phyloP scores from a whole-genome alignment of 2,329 filamentous ascomycete genomes.

The Xylariaceae sp. region DNA sequence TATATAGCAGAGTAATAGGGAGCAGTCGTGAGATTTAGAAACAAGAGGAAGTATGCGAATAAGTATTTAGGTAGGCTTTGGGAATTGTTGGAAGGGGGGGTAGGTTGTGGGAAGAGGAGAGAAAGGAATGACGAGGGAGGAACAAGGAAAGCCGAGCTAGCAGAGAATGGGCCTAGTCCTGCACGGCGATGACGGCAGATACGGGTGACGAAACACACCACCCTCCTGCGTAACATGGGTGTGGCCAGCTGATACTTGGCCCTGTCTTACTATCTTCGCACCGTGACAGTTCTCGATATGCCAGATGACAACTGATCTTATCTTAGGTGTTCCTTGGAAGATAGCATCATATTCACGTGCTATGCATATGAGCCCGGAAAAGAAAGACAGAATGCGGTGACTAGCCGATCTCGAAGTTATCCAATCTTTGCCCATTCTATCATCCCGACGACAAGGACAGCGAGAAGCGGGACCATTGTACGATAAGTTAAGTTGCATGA shows the following conservation, averaged over 20 bases:
- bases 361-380: no score
- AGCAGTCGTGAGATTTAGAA: conserved; percentile 2
- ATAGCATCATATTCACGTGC: not conserved
- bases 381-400: no score
- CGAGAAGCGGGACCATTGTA: no score
- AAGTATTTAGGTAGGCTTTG: conserved; percentile 13
- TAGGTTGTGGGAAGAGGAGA: conserved; percentile 19
- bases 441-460: no score
- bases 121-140: conserved; percentile 18
- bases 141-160: conserved; percentile 12
- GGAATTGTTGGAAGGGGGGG: conserved; percentile 15
- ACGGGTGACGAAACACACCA: conserved; percentile 12
- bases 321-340: conserved; percentile 1
- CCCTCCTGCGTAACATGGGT: not conserved
- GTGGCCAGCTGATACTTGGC: not conserved
- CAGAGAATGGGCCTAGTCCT: conserved; percentile 17
- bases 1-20: conserved; percentile 11
- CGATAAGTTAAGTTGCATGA: no score
- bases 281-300: no score
- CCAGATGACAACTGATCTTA: conserved; percentile 5
- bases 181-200: conserved; percentile 21
- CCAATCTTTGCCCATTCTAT: no score
- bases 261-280: not conserved
- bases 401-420: no score
- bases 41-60: conserved; percentile 11